phyloP scores from a whole-genome alignment of 306 rosid species.

The Notholithocarpus densiflorus region DNA sequence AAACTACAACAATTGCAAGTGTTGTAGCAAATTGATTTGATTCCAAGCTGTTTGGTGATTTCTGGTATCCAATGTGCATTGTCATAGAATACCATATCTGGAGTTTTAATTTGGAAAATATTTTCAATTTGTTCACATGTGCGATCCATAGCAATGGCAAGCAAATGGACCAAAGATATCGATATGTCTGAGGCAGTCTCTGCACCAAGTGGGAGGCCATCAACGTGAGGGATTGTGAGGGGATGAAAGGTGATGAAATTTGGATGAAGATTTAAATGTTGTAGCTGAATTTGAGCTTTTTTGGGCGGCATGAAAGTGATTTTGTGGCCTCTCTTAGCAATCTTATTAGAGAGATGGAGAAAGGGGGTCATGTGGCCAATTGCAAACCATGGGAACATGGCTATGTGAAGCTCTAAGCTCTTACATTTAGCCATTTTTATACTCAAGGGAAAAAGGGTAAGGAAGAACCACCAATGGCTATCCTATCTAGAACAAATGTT shows the following conservation, averaged over 20 bases:
- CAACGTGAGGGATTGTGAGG: constrained; percentile 27
- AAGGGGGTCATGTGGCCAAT: constrained; percentile 55
- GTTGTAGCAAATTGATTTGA: constrained; percentile 31
- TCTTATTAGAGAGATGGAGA: constrained; percentile 47
- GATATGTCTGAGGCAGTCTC: constrained; percentile 48
- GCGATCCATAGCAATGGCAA: constrained; percentile 32
- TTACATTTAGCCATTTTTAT: too few species aligned
- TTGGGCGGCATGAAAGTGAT: constrained; percentile 34
- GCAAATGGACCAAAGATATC: not conserved
- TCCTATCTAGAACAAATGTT: too few species aligned
- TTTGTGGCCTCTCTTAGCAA: constrained; percentile 42
- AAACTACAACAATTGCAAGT: constrained; percentile 29
- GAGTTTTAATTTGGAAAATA: constrained; percentile 5
- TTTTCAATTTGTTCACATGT: constrained; percentile 28
- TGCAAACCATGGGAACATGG: constrained; percentile 61
- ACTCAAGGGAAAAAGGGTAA: too few species aligned
- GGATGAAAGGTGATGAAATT: constrained; percentile 37
- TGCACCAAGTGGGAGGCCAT: constrained; percentile 40
- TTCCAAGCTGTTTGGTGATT: constrained; percentile 7
- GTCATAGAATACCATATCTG: constrained; percentile 41
- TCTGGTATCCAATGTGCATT: constrained; percentile 43
- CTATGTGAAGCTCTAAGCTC: constrained; percentile 21
- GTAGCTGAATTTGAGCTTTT: constrained; percentile 25
- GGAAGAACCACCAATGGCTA: too few species aligned
- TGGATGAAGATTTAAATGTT: constrained; percentile 26